Percentiles rank a stretch among this genome's conserved stretches.
Evolutionary conservation across 2,329 filamentous ascomycete species (phyloP).

Genomic region (Chrysoporthe cubensis): DNA sequence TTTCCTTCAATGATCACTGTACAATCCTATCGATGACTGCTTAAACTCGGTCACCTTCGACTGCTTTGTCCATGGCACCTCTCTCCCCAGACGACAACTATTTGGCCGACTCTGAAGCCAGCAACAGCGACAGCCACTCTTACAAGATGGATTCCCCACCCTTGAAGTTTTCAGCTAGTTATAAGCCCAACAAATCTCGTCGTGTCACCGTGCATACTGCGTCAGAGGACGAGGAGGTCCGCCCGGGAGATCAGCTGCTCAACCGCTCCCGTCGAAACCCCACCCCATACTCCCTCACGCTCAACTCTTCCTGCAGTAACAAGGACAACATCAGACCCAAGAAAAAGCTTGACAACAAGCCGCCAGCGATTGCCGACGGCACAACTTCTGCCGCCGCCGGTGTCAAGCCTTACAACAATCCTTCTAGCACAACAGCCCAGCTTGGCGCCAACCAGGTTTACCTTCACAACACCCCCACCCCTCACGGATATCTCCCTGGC

Average conservation of each 20-base stretch:
- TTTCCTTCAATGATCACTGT: background rate
- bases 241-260: background rate
- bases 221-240: constrained; percentile 20
- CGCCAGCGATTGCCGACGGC: background rate
- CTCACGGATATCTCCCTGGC: background rate
- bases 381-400: constrained; percentile 1
- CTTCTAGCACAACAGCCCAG: constrained; percentile 8
- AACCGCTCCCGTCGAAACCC: constrained; percentile 5
- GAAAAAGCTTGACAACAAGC: background rate
- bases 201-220: constrained; percentile 19
- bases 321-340: background rate
- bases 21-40: background rate
- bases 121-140: background rate
- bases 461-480: constrained; percentile 26
- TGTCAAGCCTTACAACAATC: constrained; percentile 19
- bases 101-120: constrained; percentile 16
- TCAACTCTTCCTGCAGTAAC: constrained; percentile 1
- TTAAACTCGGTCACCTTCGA: background rate
- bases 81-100: background rate
- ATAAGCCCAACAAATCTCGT: constrained; percentile 7
- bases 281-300: constrained; percentile 1
- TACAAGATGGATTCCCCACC: constrained; percentile 3
- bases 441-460: constrained; percentile 30
- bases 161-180: background rate
- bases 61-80: constrained; percentile 18